phyloP scores from a whole-genome alignment of 2,329 filamentous ascomycete genomes.

The Xylaria sp. region DNA sequence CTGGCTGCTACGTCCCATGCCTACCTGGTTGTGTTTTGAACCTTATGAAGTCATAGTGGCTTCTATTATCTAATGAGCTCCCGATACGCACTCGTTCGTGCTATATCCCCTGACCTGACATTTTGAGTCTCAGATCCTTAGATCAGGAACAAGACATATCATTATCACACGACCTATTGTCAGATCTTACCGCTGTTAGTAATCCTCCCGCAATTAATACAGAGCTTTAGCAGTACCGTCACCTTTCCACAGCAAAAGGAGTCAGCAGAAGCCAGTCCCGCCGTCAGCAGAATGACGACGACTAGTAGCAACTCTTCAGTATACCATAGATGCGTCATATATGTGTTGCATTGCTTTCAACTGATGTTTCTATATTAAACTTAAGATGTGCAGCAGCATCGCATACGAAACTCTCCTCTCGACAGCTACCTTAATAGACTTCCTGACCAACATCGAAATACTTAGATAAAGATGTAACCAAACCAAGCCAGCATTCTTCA shows the following conservation, averaged over 20 bases:
- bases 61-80: background rate
- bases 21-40: background rate
- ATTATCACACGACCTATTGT: background rate
- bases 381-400: constrained; percentile 1
- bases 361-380: constrained; percentile 1
- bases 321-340: constrained; percentile 7
- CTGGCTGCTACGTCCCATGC: background rate
- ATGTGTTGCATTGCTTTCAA: background rate
- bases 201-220: no score
- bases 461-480: background rate
- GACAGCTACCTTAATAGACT: background rate
- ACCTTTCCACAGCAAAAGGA: background rate
- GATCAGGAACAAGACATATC: constrained; percentile 1
- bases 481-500: background rate
- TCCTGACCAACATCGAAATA: background rate
- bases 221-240: background rate
- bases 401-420: constrained; percentile 2
- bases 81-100: background rate
- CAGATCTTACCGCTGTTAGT: no score
- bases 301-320: background rate
- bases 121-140: constrained; percentile 1
- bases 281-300: no score
- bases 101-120: background rate
- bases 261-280: background rate
- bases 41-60: background rate